Conservation (phyloP, 2,329 filamentous ascomycete genomes). For the Xylariaceae sp. region DNA sequence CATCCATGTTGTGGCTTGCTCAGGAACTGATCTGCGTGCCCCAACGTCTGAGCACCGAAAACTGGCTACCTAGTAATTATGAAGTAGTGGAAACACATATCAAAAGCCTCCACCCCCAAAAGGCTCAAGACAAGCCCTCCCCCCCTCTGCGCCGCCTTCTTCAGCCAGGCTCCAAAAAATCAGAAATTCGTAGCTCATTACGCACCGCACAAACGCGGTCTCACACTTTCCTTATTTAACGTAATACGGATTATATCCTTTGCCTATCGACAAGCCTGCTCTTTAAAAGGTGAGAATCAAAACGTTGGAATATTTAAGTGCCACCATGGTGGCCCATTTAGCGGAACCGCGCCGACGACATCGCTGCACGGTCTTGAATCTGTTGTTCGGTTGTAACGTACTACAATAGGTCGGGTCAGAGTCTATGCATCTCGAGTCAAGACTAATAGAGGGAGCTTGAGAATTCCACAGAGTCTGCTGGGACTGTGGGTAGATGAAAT, state of each 20-base stretch:
- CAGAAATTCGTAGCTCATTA: constrained; percentile 37
- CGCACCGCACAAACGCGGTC: constrained; percentile 27
- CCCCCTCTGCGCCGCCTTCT: constrained; percentile 12
- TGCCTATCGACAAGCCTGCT: constrained; percentile 25
- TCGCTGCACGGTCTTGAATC: constrained; percentile 69
- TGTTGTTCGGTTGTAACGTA: constrained; percentile 82
- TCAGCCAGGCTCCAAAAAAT: constrained; percentile 20
- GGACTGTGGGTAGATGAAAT: background rate
- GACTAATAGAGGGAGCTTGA: background rate
- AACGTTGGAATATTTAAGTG: constrained; percentile 33
- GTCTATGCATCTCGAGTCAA: background rate
- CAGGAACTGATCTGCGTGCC: constrained; percentile 18
- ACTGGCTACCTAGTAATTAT: constrained; percentile 1
- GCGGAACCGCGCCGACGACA: constrained; percentile 50
- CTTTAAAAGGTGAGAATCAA: background rate
- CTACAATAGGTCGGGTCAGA: constrained; percentile 17
- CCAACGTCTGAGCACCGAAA: constrained; percentile 10
- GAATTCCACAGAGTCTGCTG: constrained; percentile 2
- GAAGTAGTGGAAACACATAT: constrained; percentile 15
- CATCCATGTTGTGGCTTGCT: constrained; percentile 9
- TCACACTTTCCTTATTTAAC: constrained; percentile 30
- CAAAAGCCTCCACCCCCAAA: constrained; percentile 12
- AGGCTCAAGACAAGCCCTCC: constrained; percentile 11
- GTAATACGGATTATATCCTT: constrained; percentile 30
- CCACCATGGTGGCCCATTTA: constrained; percentile 33